Conservation (phyloP, 2,329 filamentous ascomycete genomes). For the Pseudogymnoascus sp. region DNA sequence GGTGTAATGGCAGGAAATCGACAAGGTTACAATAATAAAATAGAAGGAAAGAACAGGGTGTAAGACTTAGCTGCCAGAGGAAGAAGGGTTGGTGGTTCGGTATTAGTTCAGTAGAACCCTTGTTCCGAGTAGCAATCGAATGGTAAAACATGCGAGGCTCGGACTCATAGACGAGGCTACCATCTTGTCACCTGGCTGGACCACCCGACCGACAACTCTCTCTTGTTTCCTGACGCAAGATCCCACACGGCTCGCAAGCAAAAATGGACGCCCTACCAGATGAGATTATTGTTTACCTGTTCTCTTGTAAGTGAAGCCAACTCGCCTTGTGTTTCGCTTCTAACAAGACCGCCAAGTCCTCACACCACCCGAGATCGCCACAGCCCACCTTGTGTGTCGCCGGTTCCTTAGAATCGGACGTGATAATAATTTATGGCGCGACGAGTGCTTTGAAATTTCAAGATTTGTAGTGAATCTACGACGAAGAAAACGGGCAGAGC, state of each 20-base stretch:
- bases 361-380: slow-evolving; percentile 56
- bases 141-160: not conserved
- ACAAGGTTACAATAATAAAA: not conserved
- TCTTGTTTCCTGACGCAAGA: not conserved
- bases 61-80: too few species aligned
- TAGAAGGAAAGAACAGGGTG: too few species aligned
- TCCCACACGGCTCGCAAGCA: not conserved
- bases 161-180: not conserved
- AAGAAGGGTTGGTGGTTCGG: too few species aligned
- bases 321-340: not conserved
- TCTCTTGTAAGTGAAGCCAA: slow-evolving; percentile 19
- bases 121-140: too few species aligned
- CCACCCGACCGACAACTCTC: not conserved
- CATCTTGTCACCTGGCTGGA: not conserved
- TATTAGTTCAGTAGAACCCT: too few species aligned
- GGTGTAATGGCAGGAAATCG: not conserved
- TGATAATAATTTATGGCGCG: slow-evolving; percentile 71
- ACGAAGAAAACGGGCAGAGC: slow-evolving; percentile 37
- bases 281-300: slow-evolving; percentile 26
- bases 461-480: slow-evolving; percentile 56
- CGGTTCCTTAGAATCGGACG: slow-evolving; percentile 60
- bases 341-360: slow-evolving; percentile 43
- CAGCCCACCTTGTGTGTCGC: slow-evolving; percentile 62
- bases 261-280: slow-evolving; percentile 23
- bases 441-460: slow-evolving; percentile 66